Conservation (phyloP, 495 filamentous ascomycete species). For the Tuber brumale region DNA sequence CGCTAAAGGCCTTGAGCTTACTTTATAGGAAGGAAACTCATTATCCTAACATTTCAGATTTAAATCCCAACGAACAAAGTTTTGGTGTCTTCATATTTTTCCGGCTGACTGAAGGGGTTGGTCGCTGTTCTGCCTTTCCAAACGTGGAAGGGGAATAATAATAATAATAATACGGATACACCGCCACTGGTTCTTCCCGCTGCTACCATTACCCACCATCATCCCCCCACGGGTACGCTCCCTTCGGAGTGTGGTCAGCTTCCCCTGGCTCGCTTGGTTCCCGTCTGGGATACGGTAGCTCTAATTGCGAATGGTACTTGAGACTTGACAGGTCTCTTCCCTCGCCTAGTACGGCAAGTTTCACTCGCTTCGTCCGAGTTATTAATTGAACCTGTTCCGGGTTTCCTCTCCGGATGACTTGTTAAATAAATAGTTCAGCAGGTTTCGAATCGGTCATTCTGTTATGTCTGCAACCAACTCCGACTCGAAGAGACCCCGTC, state of each 20-base stretch:
- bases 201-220: background rate
- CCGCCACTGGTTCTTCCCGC: background rate
- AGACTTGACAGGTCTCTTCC: constrained; percentile 21
- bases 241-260: constrained; percentile 29
- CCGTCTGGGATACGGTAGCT: background rate
- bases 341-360: constrained; percentile 15
- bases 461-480: constrained; percentile 39
- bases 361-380: constrained; percentile 14
- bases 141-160: background rate
- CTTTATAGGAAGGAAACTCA: constrained; percentile 20
- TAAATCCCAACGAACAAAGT: constrained; percentile 29
- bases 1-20: constrained; percentile 6
- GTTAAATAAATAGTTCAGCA: constrained; percentile 35
- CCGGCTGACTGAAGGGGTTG: background rate
- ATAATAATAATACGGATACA: background rate
- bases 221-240: constrained; percentile 25
- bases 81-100: constrained; percentile 31
- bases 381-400: constrained; percentile 34
- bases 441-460: constrained; percentile 33
- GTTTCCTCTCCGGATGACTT: constrained; percentile 34
- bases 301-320: constrained; percentile 36
- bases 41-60: constrained; percentile 16
- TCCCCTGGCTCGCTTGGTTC: constrained; percentile 15
- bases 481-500: constrained; percentile 39
- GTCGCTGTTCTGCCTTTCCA: background rate